Conservation (phyloP, 306 rosid species). For the Cicer judaicum region DNA sequence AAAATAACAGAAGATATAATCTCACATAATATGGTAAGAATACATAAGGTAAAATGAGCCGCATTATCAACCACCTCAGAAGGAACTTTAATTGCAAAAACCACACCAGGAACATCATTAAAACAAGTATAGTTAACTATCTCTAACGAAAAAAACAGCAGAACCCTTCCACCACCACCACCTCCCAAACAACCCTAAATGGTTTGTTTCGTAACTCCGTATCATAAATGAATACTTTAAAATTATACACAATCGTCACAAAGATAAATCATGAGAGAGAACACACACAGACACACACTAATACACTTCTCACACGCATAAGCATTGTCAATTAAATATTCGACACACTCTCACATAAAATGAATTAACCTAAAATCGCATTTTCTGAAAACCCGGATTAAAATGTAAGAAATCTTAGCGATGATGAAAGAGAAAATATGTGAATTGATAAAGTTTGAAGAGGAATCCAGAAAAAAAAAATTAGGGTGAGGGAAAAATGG, state of each 20-base stretch:
- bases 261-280: slow-evolving; percentile 11
- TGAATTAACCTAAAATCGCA: slow-evolving; percentile 7
- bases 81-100: neutral
- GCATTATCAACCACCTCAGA: slow-evolving; percentile 1
- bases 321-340: neutral
- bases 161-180: neutral
- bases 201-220: neutral
- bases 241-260: neutral
- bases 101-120: neutral
- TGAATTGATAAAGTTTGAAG: neutral
- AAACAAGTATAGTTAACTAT: neutral
- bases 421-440: neutral
- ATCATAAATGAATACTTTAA: neutral
- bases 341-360: neutral
- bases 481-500: neutral
- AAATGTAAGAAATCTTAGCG: slow-evolving; percentile 27
- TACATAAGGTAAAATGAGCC: neutral
- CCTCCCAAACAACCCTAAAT: neutral
- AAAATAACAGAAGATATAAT: slow-evolving; percentile 2
- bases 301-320: neutral
- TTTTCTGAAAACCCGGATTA: neutral
- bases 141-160: neutral
- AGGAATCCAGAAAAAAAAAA: slow-evolving; percentile 3
- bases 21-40: neutral
- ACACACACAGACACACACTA: neutral